Evolutionary conservation across 768 basidiomycete species (phyloP).

Genomic region (Rhodotorula babjevae): DNA sequence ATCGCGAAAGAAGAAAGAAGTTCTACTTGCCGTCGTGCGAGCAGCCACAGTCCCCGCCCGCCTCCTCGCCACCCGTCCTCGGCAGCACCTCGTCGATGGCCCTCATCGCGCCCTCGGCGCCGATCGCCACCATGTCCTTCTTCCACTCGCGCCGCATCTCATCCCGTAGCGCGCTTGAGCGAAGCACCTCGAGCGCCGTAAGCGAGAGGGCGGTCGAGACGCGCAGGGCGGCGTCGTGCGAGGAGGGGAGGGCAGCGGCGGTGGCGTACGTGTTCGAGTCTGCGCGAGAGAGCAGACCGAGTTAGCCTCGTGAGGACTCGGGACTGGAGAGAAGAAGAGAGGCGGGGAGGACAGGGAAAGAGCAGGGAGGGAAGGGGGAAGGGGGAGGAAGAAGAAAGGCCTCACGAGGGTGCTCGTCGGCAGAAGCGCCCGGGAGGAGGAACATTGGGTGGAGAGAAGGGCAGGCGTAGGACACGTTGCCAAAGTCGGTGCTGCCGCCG

Average conservation of each 20-base stretch:
- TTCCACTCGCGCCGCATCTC: neutral
- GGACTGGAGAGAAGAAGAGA: neutral
- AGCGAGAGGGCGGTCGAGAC: neutral
- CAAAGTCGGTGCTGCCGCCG: conserved; percentile 2
- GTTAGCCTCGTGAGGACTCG: too few relatives aligned
- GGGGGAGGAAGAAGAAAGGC: too few relatives aligned
- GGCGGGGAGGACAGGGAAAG: too few relatives aligned
- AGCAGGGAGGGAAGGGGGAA: neutral
- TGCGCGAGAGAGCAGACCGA: neutral
- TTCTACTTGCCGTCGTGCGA: neutral
- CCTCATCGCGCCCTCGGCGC: neutral
- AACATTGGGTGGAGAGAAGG: neutral
- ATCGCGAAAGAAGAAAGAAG: too few relatives aligned
- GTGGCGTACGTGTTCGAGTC: neutral
- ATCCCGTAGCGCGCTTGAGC: neutral
- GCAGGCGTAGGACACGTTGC: neutral
- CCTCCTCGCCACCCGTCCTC: neutral
- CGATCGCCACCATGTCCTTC: neutral
- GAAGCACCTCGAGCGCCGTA: neutral
- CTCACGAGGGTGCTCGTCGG: neutral
- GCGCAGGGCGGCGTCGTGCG: neutral
- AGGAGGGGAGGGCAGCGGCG: neutral
- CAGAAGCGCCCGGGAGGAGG: neutral
- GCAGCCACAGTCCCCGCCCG: neutral
- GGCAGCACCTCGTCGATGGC: neutral